Percentiles rank a stretch among this genome's conserved stretches.
These are phyloP conservation scores for Tetrapyrgos nigripes DNA, from an alignment of 1,284 basidiomycete species.

Conservation along the genomic window DNA sequence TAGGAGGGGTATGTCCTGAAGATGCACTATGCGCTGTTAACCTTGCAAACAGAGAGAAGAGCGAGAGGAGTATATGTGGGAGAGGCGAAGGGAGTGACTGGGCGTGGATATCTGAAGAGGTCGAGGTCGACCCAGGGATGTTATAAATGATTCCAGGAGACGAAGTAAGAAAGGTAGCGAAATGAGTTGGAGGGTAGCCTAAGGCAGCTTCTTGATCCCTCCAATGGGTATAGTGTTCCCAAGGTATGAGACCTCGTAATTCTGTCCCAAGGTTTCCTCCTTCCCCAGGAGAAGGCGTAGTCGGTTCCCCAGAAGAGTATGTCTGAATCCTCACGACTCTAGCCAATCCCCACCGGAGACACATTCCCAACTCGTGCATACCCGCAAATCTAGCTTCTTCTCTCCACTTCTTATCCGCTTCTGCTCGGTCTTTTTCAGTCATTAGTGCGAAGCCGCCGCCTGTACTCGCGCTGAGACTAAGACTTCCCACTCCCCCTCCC, in stretches of 20 bases:
- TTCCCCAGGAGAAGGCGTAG: background rate
- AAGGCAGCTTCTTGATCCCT: constrained; percentile 75
- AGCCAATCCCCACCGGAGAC: constrained; percentile 84
- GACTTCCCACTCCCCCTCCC: background rate
- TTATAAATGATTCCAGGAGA: background rate
- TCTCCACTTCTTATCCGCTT: constrained; percentile 65
- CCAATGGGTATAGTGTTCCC: constrained; percentile 82
- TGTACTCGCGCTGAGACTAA: constrained; percentile 17
- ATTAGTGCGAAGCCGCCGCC: constrained; percentile 35
- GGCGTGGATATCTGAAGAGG: background rate
- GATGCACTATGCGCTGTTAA: constrained; percentile 81
- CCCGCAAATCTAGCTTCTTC: constrained; percentile 85
- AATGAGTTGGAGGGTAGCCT: constrained; percentile 73
- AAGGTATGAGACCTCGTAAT: constrained; percentile 76
- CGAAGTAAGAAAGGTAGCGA: constrained; percentile 60
- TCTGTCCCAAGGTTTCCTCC: constrained; percentile 64
- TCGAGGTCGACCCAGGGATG: background rate
- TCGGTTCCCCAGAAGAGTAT: background rate
- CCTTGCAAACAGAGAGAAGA: constrained; percentile 79
- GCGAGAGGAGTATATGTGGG: constrained; percentile 64
- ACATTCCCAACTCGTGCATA: constrained; percentile 87
- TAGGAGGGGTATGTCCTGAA: constrained; percentile 85
- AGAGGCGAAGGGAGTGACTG: constrained; percentile 38
- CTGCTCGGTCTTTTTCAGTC: constrained; percentile 34
- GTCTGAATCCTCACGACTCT: constrained; percentile 59